phyloP scores from a whole-genome alignment of 257 asterid genomes.

The Sherardia arvensis region DNA sequence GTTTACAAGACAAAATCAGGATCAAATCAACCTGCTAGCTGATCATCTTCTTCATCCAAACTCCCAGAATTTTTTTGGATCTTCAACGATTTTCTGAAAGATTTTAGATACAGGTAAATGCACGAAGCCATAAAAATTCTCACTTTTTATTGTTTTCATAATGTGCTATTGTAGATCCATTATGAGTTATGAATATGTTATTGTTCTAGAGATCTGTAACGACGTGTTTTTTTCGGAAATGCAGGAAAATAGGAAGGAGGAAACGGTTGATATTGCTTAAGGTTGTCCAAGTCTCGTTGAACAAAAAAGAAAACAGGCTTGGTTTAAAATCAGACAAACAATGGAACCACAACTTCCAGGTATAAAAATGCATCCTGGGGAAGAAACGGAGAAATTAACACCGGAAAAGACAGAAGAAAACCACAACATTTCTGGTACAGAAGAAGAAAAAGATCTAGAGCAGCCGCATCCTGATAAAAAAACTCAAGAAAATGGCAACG shows the following conservation, averaged over 20 bases:
- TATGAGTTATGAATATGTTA: background rate
- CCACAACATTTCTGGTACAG: background rate
- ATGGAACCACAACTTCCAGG: conserved; percentile 30
- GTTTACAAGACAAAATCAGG: conserved; percentile 8
- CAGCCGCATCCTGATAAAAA: conserved; percentile 7
- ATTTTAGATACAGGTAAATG: conserved; percentile 4
- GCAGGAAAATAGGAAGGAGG: conserved; percentile 4
- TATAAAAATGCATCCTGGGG: conserved; percentile 3
- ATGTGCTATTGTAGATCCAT: background rate
- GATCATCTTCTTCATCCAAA: background rate
- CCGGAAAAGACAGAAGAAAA: background rate
- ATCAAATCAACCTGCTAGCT: background rate
- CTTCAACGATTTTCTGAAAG: background rate
- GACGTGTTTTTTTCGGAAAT: background rate
- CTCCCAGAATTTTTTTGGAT: no score
- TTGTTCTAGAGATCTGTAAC: background rate
- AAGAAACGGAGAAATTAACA: background rate
- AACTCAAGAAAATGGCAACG: conserved; percentile 1
- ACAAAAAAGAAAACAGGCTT: background rate
- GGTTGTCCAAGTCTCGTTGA: conserved; percentile 8
- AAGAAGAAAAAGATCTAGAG: background rate
- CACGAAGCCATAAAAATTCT: background rate
- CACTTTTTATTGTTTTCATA: background rate
- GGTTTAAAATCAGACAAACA: conserved; percentile 5
- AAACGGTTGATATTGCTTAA: background rate